Conservation (phyloP, 768 basidiomycete species). For the Amanita phalloides region DNA sequence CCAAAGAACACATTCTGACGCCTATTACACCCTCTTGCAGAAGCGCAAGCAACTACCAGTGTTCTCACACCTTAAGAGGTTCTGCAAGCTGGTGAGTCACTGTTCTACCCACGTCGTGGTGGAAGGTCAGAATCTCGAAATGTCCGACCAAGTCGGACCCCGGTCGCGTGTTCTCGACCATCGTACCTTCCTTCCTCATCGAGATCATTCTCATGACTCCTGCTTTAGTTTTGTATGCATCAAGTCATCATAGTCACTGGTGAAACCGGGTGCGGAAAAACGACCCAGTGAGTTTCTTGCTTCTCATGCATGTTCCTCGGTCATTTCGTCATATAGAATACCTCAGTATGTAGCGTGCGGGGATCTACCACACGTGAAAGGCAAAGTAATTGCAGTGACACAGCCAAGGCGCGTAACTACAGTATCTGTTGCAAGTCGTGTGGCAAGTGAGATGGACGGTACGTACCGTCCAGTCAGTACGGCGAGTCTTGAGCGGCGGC, state of each 20-base stretch:
- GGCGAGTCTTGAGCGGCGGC: neutral
- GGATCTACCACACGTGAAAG: neutral
- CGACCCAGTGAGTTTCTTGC: slow-evolving; percentile 54
- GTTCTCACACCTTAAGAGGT: slow-evolving; percentile 74
- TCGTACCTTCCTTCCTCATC: neutral
- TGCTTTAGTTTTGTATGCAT: slow-evolving; percentile 44
- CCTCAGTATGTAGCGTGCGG: neutral
- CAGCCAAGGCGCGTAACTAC: neutral
- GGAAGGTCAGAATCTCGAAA: neutral
- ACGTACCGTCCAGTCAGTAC: slow-evolving; percentile 14
- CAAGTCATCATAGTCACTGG: slow-evolving; percentile 83
- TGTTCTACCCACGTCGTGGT: neutral
- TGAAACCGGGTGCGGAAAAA: slow-evolving; percentile 88
- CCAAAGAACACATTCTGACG: slow-evolving; percentile 48
- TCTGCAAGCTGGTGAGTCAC: slow-evolving; percentile 44
- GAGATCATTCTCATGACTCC: slow-evolving; percentile 4
- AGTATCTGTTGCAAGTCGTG: neutral
- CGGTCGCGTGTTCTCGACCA: neutral
- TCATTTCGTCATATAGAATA: neutral
- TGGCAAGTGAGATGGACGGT: slow-evolving; percentile 58
- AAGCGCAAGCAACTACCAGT: slow-evolving; percentile 74
- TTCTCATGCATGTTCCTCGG: neutral
- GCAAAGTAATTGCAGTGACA: neutral
- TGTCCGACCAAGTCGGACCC: no score
- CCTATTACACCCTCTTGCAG: slow-evolving; percentile 71